phyloP scores from a whole-genome alignment of 495 filamentous ascomycete genomes.

The Hyaloscypha bicolor region DNA sequence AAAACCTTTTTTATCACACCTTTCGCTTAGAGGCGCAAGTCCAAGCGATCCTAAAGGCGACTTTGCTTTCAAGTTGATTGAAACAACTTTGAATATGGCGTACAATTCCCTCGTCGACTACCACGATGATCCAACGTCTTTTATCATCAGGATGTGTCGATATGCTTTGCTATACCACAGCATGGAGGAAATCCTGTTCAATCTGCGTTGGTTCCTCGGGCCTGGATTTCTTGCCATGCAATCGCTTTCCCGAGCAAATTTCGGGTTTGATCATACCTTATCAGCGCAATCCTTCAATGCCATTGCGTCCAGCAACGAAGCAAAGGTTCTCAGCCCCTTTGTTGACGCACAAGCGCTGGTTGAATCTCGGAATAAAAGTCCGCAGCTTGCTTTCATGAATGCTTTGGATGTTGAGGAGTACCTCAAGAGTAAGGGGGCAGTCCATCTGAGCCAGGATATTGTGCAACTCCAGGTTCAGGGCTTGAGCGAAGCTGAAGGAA shows the following conservation, averaged over 20 bases:
- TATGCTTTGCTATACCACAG: conserved; percentile 1
- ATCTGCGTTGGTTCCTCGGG: not conserved
- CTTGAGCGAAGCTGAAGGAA: not conserved
- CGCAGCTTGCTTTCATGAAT: not conserved
- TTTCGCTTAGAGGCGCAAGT: not conserved
- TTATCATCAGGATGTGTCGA: not conserved
- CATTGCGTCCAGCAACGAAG: not conserved
- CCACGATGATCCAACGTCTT: not conserved
- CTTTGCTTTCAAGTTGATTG: not conserved
- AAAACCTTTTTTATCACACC: not conserved
- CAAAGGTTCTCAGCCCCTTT: not conserved
- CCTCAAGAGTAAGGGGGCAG: not conserved
- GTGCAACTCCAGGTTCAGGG: not conserved
- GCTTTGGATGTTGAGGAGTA: not conserved
- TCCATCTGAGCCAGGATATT: not conserved
- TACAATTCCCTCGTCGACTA: not conserved
- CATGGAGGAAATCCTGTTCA: not conserved
- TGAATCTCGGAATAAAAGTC: not conserved
- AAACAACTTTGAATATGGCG: not conserved
- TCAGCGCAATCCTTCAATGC: not conserved
- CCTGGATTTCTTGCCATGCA: not conserved
- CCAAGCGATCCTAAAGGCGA: not conserved
- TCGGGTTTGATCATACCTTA: not conserved
- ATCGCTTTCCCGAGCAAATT: not conserved
- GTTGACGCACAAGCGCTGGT: not conserved